A percentile compares a stretch with the other conserved stretches of the same genome.
Evolutionary conservation across 176 grass and related monocot genomes (phyloP).

Genomic region (Puya raimondii): DNA sequence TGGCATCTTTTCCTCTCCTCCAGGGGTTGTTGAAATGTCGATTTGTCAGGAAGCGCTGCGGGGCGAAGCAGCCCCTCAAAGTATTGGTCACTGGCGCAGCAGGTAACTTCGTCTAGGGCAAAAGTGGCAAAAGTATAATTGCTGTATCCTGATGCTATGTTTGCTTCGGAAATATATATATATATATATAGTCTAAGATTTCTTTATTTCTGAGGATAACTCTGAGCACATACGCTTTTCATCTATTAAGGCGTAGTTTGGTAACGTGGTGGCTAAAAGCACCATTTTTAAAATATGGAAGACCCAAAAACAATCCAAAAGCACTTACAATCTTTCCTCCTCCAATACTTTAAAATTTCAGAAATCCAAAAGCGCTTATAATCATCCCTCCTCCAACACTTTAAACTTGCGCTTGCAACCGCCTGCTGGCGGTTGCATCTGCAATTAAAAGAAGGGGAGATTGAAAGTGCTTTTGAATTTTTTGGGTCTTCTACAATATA

Average conservation of each 20-base stretch:
- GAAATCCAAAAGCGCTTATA: neutral
- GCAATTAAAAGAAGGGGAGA: no score
- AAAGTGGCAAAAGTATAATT: neutral
- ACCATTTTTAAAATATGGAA: neutral
- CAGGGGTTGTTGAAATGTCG: slow-evolving; percentile 33
- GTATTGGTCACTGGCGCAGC: slow-evolving; percentile 66
- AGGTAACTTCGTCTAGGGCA: slow-evolving; percentile 19
- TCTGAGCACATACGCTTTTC: neutral
- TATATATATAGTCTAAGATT: neutral
- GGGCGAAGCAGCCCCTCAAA: slow-evolving; percentile 40
- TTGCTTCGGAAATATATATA: slow-evolving; percentile 1
- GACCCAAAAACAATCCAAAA: no score
- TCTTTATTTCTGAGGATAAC: neutral
- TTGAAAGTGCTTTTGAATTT: no score
- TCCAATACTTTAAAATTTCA: no score
- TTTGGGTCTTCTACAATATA: no score
- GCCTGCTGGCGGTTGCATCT: no score
- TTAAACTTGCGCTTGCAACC: no score
- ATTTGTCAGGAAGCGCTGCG: slow-evolving; percentile 14
- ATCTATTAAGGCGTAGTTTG: neutral
- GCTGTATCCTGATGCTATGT: neutral
- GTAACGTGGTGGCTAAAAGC: neutral
- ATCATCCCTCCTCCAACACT: no score
- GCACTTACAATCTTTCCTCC: neutral
- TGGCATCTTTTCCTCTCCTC: slow-evolving; percentile 26